Evolutionary conservation across 805 yeast genomes (phyloP).

Genomic region (Wickerhamiella vanderwaltii): DNA sequence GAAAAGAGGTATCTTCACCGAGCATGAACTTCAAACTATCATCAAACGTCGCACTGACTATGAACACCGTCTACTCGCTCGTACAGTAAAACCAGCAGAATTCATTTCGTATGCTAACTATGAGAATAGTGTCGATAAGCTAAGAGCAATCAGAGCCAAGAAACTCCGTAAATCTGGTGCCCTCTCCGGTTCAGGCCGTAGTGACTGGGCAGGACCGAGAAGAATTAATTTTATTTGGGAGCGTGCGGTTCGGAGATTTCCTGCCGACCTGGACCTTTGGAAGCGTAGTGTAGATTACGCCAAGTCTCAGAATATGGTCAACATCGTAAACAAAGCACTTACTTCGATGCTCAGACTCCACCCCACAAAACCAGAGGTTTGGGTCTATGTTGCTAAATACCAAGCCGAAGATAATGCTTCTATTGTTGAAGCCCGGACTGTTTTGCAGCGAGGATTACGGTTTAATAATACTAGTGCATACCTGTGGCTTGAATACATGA

Average conservation of each 20-base stretch:
- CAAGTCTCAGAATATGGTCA: conserved; percentile 24
- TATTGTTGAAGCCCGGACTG: conserved; percentile 74
- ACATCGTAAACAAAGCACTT: conserved; percentile 42
- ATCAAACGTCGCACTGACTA: conserved; percentile 92
- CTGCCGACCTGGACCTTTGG: conserved; percentile 72
- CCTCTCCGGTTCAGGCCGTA: conserved; percentile 31
- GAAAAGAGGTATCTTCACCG: conserved; percentile 67
- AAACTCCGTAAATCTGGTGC: conserved; percentile 37
- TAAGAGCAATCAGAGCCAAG: conserved; percentile 57
- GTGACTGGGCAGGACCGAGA: conserved; percentile 80
- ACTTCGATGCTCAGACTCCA: conserved; percentile 70
- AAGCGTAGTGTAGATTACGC: conserved; percentile 52
- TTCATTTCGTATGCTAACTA: conserved; percentile 67
- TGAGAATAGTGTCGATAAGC: conserved; percentile 65
- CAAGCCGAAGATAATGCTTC: conserved; percentile 83
- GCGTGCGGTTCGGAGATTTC: conserved; percentile 68
- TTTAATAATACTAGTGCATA: conserved; percentile 62
- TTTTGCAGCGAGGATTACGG: conserved; percentile 74
- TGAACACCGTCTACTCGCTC: conserved; percentile 75
- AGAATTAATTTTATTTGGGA: conserved; percentile 73
- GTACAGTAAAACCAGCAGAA: conserved; percentile 71
- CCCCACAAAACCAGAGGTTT: conserved; percentile 79
- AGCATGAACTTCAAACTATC: conserved; percentile 67
- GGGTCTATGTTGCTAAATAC: conserved; percentile 91
- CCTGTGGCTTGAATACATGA: conserved; percentile 77